Base-by-base conservation (phyloP, 768 basidiomycete species). In the Boletus fagicola region DNA sequence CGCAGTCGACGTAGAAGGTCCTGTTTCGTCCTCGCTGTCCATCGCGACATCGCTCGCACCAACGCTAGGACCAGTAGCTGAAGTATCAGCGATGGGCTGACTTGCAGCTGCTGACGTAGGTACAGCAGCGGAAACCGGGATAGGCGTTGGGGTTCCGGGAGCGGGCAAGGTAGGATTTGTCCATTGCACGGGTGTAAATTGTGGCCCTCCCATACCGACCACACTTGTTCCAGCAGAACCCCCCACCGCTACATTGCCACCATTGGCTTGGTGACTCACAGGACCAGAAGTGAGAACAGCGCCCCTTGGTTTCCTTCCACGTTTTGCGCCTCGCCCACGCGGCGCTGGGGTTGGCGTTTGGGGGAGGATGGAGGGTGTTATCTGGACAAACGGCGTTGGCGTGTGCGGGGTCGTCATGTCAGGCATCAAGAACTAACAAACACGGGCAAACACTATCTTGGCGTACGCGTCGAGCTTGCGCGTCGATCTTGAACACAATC, bases 121-220 rank as follows among this genome's bases (percentile, higher is more conserved):
- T 5, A 54, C 47, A 4, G 52, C 36, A 7, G 44, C 52, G 6
- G 59, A 8, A 2, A 57, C 56, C 10, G 59, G 60, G 11, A 55
- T 15, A 36, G 67, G 67, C 1, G 65, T 55, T 3, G 58, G 36
- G 12, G 67, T 18, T 9, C 51, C 61, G 0, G 56, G 45, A 15
- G 45, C 49, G 33, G 59, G 54, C 10, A 58, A 18, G 18, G 60
- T 58, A 0, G 70, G 68, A 45, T 59, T 63, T 1, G 75, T 54
- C 78, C 78, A 78, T 52, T 77, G 77, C 7, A 76, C 75, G 12
- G 74, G 73, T 4, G 75, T 68, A 49, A 76, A 76, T 10, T 61
- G 67, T 26, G 49, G 3, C 2, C 56, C 52, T n/a, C 18, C 50
- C 24, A 18, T 10, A 11, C 10, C 20, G 11, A 43, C 40, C 39